Evolutionary conservation across 116 monocot genomes (phyloP), one percentile per base, ranked within the genome.

Genomic region (Cymodocea nodosa): DNA sequence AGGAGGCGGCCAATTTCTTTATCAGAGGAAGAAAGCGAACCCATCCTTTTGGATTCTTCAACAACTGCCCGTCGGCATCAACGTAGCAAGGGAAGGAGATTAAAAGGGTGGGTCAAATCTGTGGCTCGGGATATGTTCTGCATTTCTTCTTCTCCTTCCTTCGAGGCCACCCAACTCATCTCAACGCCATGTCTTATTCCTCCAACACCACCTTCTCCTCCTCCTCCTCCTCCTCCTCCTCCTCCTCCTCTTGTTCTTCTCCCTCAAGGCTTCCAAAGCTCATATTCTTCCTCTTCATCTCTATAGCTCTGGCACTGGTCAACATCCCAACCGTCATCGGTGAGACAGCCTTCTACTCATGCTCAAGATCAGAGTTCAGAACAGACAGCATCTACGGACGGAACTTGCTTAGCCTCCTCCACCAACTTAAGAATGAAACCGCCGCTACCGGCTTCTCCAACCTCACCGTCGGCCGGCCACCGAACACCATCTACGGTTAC

Each of bases 391-490:
- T 10, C 13, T 69, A 57, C 58, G 35, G 8, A 30, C 7, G 2
- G 2, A 69, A 69, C 55, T 39, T 69, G 2, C 14, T 44, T 0
- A 7, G 3, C 7, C 52, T 48, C 37, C 15, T 69, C 2, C 15
- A 8, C 13, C 23, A 15, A 22, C 68, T 69, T 16, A 9, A 23
- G 19, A 48, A 6, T 4, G 20, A 39, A 18, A 56, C 40, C 39
- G 35, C 57, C 0, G 56, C 3, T 44, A 23, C 48, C 6, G 68
- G 68, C 25, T 69, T 69, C 23, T 40, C 10, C 37, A 58, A 69
- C 39, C 12, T 22, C 20, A 69, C 54, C 44, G 14, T 16, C 35
- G 68, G 68, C 48, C 20, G 10, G 1, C 9, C 17, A 0, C 57
- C 44, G 15, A 22, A 69, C 5, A 16, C 44, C 19, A 57, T 58